These are phyloP conservation scores for Plectranthus barbatus DNA, from an alignment of 257 asterid genomes.

Conservation along the genomic window DNA sequence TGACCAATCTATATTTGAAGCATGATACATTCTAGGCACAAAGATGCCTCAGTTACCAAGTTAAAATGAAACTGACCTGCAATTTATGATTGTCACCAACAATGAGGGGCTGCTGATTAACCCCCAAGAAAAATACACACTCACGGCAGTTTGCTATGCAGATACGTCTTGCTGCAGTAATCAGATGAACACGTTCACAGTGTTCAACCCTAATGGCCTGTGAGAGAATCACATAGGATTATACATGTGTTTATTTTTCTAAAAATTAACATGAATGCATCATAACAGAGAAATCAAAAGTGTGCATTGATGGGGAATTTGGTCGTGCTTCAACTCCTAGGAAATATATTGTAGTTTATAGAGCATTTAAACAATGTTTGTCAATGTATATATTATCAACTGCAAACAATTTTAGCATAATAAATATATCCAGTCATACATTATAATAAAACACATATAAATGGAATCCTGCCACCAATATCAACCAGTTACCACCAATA, in stretches of 20 bases:
- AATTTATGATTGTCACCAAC: slow-evolving; percentile 97
- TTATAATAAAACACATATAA: neutral
- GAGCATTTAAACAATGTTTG: neutral
- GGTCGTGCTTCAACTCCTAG: neutral
- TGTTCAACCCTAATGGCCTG: slow-evolving; percentile 96
- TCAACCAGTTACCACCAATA: slow-evolving; percentile 19
- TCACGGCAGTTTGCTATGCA: slow-evolving; percentile 95
- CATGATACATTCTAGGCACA: neutral
- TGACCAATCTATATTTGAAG: neutral
- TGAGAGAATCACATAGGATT: slow-evolving; percentile 4
- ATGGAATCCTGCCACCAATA: slow-evolving; percentile 5
- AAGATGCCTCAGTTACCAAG: neutral
- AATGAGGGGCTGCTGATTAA: slow-evolving; percentile 82
- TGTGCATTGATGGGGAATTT: neutral
- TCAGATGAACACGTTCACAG: slow-evolving; percentile 93
- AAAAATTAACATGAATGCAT: slow-evolving; percentile 5
- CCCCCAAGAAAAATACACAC: slow-evolving; percentile 86
- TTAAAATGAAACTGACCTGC: slow-evolving; percentile 46
- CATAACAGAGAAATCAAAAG: slow-evolving; percentile 8
- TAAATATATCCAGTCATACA: slow-evolving; percentile 1
- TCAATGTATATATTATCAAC: neutral
- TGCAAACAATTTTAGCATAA: neutral
- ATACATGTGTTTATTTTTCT: neutral
- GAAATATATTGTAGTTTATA: slow-evolving; percentile 1
- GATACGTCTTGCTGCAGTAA: slow-evolving; percentile 83